Evolutionary conservation across 805 yeast genomes (phyloP).

Genomic region (Wickerhamomyces pijperi): DNA sequence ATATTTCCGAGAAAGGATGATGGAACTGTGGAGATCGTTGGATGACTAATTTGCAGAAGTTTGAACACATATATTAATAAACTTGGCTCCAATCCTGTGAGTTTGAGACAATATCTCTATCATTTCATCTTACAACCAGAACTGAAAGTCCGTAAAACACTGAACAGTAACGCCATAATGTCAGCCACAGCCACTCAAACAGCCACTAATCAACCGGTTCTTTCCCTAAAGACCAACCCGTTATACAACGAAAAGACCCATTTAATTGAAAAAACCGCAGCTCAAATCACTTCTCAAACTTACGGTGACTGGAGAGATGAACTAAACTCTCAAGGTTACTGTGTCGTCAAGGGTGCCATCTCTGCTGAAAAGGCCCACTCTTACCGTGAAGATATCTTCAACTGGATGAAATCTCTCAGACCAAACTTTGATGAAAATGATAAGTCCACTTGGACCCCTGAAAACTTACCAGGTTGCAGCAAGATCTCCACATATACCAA

Average conservation of each 20-base stretch:
- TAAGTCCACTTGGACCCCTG: constrained; percentile 19
- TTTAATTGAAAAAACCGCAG: constrained; percentile 5
- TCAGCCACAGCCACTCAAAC: neutral
- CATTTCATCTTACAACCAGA: too few relatives aligned
- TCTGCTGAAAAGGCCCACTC: constrained; percentile 15
- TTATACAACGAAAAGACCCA: constrained; percentile 9
- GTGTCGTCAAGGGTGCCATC: constrained; percentile 21
- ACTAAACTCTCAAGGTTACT: constrained; percentile 19
- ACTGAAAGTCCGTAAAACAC: too few relatives aligned
- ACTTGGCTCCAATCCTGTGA: too few relatives aligned
- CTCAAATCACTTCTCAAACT: constrained; percentile 3
- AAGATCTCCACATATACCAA: constrained; percentile 9
- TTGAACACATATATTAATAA: too few relatives aligned
- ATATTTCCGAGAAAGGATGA: too few relatives aligned
- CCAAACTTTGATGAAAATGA: constrained; percentile 17
- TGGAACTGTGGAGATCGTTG: too few relatives aligned
- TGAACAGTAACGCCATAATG: too few relatives aligned
- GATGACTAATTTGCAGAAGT: too few relatives aligned
- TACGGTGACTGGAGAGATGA: constrained; percentile 22
- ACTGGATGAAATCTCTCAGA: constrained; percentile 15
- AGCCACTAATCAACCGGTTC: neutral
- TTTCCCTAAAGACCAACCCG: constrained; percentile 4
- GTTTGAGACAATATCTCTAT: too few relatives aligned
- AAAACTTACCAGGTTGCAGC: constrained; percentile 19
- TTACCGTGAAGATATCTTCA: constrained; percentile 15